Base-by-base conservation (phyloP, 2,329 filamentous ascomycete species). In the Ceratocystis eucalypticola region DNA sequence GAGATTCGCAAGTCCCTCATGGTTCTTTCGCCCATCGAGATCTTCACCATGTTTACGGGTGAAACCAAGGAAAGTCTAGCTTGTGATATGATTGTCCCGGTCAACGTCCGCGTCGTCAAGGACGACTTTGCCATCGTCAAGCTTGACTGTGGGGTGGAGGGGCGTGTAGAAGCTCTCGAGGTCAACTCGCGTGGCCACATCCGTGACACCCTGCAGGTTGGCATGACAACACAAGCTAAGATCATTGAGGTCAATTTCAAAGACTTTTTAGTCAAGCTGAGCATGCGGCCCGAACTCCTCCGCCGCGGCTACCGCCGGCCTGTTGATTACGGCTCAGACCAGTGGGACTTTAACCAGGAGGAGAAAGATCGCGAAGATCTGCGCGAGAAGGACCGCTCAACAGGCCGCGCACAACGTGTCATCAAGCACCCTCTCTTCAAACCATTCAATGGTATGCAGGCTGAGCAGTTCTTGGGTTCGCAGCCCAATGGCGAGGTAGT, bases 371-470 rank as follows among this genome's bases (percentile, higher is more conserved):
- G 85, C 73, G 91, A 96, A 66, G 86, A 89, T 67, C 79, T 94
- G 69, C 85, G 88, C 66, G 91, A 95, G 75, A 96, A 92, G 77
- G 91, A 94, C 73, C 88, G 90, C 73, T 84, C 84, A 10, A 89
- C 89, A 20, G 91, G 90, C 15, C 89, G 94, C 62, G 88, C 89
- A 1, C 91, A 96, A 75, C 86, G 94, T 74, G 94, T 99, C 68
- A 94, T 99, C 79, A 99, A 99, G 76, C 94, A 99, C 74, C 93
- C 94, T 30, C 84, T 97, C 17, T 99, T 97, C 83, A 89, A 88
- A 71, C 88, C 91, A 0, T 97, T 95, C 81, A 96, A 96, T 76
- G 84, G 91, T 37, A 85, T 86, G 1, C 91, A 97, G 76, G 94
- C 94, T 0, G 91, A 97, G 76, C 91, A 97, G 75, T 97, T 88